These are phyloP conservation scores for Candida peoriensis DNA, from an alignment of 805 yeast genomes.

Conservation along the genomic window DNA sequence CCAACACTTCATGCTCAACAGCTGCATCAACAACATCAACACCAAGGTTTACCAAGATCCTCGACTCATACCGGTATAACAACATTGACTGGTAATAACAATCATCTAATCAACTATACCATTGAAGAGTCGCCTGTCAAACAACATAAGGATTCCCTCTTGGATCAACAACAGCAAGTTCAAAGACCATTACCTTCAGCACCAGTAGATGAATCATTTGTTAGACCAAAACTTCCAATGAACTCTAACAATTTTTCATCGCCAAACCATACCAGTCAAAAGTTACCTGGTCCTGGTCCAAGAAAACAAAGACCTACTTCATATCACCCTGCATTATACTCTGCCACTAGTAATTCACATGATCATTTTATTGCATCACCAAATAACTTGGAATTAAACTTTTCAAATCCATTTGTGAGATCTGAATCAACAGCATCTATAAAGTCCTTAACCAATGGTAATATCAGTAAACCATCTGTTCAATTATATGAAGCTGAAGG, in stretches of 20 bases:
- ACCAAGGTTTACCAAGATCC: constrained; percentile 27
- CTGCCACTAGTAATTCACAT: constrained; percentile 15
- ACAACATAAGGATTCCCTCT: constrained; percentile 4
- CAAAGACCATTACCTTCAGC: not conserved
- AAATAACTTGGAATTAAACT: not conserved
- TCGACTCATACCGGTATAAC: constrained; percentile 29
- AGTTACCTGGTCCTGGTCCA: constrained; percentile 36
- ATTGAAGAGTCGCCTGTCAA: constrained; percentile 23
- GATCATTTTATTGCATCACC: not conserved
- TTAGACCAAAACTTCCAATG: constrained; percentile 22
- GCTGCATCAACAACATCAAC: constrained; percentile 10
- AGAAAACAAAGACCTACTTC: constrained; percentile 81
- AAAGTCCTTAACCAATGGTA: constrained; percentile 27
- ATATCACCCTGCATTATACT: constrained; percentile 61
- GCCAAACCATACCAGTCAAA: constrained; percentile 16
- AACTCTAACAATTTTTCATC: constrained; percentile 14
- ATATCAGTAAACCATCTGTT: constrained; percentile 30
- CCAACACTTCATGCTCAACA: constrained; percentile 4
- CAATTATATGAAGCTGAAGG: constrained; percentile 32
- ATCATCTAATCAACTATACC: constrained; percentile 12
- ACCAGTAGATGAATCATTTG: constrained; percentile 11
- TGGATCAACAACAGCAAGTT: not conserved
- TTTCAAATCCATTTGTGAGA: constrained; percentile 25
- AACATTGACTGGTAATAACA: constrained; percentile 6
- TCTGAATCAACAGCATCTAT: constrained; percentile 38